These are phyloP conservation scores for Dendrocalamus latiflorus DNA, from an alignment of 202 grass and related monocot species.

Conservation along the genomic window DNA sequence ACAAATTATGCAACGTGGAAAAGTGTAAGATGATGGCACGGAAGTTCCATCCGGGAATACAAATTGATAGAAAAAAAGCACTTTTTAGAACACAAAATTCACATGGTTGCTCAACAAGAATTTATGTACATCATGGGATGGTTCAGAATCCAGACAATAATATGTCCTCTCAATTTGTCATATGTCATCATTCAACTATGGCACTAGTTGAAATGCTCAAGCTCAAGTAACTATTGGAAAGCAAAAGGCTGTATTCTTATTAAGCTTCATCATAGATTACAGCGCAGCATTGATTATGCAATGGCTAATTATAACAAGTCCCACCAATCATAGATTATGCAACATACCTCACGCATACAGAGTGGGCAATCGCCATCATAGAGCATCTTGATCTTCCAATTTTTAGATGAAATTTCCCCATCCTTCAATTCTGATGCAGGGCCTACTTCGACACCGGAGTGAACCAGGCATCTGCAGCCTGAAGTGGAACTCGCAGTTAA, in stretches of 20 bases:
- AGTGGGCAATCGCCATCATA: constrained; percentile 94
- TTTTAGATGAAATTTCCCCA: constrained; percentile 17
- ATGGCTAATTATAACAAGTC: background rate
- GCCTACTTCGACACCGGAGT: constrained; percentile 46
- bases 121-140: background rate
- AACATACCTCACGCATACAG: constrained; percentile 89
- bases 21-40: background rate
- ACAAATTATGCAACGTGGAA: background rate
- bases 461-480: constrained; percentile 60
- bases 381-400: constrained; percentile 96
- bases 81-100: background rate
- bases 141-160: background rate
- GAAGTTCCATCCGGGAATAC: background rate
- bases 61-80: background rate
- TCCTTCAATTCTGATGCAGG: constrained; percentile 36
- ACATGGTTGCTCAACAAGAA: background rate
- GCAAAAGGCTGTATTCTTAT: background rate
- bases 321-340: background rate
- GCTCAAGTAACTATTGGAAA: background rate
- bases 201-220: background rate
- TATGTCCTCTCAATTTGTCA: background rate
- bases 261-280: background rate
- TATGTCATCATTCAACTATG: background rate
- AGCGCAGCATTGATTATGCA: background rate
- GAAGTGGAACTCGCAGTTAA: background rate